These are phyloP conservation scores for Candida glaebosa DNA, from an alignment of 805 yeast genomes.

Conservation along the genomic window DNA sequence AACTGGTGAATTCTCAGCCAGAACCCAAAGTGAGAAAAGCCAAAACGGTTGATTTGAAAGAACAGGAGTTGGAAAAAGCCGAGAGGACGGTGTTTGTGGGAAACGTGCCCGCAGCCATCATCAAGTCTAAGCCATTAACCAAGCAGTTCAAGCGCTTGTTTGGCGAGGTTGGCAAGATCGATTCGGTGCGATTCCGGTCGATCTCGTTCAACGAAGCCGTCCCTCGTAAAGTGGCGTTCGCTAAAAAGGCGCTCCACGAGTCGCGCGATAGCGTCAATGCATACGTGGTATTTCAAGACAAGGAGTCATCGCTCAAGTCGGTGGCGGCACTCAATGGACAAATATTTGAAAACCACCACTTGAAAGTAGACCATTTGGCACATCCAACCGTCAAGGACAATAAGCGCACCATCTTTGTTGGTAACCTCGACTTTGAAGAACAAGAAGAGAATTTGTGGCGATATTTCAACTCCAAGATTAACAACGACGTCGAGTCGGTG, in stretches of 20 bases:
- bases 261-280: conserved; percentile 82
- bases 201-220: conserved; percentile 82
- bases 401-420: conserved; percentile 83
- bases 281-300: conserved; percentile 72
- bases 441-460: conserved; percentile 86
- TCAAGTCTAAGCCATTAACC: conserved; percentile 58
- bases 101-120: conserved; percentile 64
- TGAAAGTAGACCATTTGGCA: conserved; percentile 89
- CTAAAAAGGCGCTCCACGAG: conserved; percentile 71
- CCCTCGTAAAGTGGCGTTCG: conserved; percentile 90
- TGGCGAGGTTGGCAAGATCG: conserved; percentile 49
- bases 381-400: conserved; percentile 87
- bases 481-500: conserved; percentile 72
- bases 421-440: conserved; percentile 91
- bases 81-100: conserved; percentile 86
- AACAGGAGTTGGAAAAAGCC: conserved; percentile 75
- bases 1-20: conserved; percentile 8
- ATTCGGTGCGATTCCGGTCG: conserved; percentile 86
- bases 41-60: conserved; percentile 56
- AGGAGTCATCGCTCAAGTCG: conserved; percentile 45
- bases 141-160: conserved; percentile 68
- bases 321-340: conserved; percentile 58
- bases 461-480: conserved; percentile 53
- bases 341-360: conserved; percentile 66
- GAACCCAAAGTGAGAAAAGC: conserved; percentile 29